Evolutionary conservation across 306 rosid species (phyloP).

Genomic region (Sophora flavescens): DNA sequence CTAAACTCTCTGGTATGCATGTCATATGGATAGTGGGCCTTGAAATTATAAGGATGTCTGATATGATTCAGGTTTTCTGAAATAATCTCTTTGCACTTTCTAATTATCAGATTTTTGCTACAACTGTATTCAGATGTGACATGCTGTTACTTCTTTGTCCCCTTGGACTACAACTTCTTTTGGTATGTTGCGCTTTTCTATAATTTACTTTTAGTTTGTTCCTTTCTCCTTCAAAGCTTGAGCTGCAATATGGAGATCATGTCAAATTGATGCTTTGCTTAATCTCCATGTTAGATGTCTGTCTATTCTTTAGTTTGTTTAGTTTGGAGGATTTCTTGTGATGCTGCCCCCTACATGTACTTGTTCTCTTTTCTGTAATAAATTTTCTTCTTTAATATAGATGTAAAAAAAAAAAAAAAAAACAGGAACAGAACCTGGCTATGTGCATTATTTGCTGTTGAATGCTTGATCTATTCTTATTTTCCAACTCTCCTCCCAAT

Average conservation of each 20-base stretch:
- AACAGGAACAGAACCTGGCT: constrained; percentile 14
- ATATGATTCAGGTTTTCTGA: constrained; percentile 23
- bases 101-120: constrained; percentile 83
- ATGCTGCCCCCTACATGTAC: not conserved
- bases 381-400: not conserved
- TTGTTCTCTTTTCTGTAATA: not conserved
- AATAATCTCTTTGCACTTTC: constrained; percentile 35
- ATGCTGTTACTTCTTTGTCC: constrained; percentile 82
- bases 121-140: constrained; percentile 87
- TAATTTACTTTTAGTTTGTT: constrained; percentile 18
- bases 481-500: not conserved
- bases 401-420: not conserved
- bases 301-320: constrained; percentile 15
- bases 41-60: constrained; percentile 17
- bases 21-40: not conserved
- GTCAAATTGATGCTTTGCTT: constrained; percentile 15
- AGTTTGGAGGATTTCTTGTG: constrained; percentile 25
- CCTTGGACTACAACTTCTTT: constrained; percentile 76
- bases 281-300: constrained; percentile 23
- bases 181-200: constrained; percentile 61
- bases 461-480: constrained; percentile 31
- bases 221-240: constrained; percentile 21
- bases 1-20: constrained; percentile 75
- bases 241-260: constrained; percentile 9
- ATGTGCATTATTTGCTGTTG: constrained; percentile 24